A percentile compares a stretch with the other conserved stretches of the same genome.
These are phyloP conservation scores for Arthrocladium fulminans DNA, from an alignment of 2,329 filamentous ascomycete species.

Conservation along the genomic window DNA sequence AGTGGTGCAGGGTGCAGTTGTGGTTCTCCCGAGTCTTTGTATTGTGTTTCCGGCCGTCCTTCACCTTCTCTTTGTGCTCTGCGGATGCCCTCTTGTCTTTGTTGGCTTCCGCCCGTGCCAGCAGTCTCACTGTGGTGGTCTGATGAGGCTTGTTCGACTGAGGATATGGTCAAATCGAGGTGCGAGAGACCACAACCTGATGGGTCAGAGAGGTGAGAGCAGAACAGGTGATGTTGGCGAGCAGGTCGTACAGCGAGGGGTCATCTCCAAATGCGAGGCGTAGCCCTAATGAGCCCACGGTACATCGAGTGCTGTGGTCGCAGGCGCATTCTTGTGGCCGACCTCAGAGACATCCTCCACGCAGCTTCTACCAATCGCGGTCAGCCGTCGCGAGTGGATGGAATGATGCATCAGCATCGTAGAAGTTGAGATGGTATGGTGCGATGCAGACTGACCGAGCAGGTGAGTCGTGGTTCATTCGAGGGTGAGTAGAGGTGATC, in stretches of 20 bases:
- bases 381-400: not conserved
- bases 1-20: not conserved
- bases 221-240: not conserved
- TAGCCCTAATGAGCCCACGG: no score
- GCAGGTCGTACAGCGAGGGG: no score
- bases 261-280: not conserved
- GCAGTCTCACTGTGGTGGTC: not conserved
- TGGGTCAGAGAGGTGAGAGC: not conserved
- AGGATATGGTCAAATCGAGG: not conserved
- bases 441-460: not conserved
- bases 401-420: not conserved
- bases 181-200: not conserved
- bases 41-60: conserved; percentile 1
- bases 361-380: not conserved
- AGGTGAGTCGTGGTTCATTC: no score
- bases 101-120: not conserved
- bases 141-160: not conserved
- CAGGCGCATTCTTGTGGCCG: not conserved
- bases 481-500: not conserved
- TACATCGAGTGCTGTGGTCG: not conserved
- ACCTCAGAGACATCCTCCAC: not conserved
- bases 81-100: not conserved
- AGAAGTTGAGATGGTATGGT: not conserved
- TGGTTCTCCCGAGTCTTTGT: not conserved
- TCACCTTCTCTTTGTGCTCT: not conserved